These are phyloP conservation scores for Rhodomyrtus tomentosa DNA, from an alignment of 345 rosid genomes.

Conservation along the genomic window DNA sequence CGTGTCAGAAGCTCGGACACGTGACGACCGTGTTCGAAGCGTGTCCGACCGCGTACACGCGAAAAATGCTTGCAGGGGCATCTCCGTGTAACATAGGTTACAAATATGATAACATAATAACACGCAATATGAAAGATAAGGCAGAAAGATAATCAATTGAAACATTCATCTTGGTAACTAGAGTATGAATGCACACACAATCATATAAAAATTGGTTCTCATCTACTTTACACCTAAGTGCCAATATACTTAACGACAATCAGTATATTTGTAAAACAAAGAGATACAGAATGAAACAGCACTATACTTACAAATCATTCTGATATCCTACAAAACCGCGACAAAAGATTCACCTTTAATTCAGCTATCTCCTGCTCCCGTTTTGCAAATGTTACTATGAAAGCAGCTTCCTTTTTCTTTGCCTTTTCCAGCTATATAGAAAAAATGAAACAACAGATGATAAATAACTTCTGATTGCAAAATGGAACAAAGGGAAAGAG, in stretches of 20 bases:
- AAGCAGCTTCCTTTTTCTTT: conserved; percentile 95
- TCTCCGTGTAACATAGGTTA: not conserved
- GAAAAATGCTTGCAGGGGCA: too few relatives aligned
- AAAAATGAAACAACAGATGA: conserved; percentile 4
- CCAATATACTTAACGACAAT: not conserved
- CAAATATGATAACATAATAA: not conserved
- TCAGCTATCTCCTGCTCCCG: conserved; percentile 94
- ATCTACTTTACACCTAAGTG: not conserved
- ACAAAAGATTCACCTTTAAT: conserved; percentile 40
- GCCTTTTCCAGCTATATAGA: conserved; percentile 71
- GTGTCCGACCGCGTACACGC: too few relatives aligned
- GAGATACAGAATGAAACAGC: not conserved
- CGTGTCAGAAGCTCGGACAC: too few relatives aligned
- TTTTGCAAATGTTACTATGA: conserved; percentile 88
- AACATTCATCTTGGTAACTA: not conserved
- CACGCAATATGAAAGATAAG: not conserved
- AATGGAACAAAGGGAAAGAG: not conserved
- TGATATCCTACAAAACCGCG: not conserved
- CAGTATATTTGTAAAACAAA: not conserved
- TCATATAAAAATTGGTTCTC: not conserved
- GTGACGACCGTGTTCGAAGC: too few relatives aligned
- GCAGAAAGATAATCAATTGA: not conserved
- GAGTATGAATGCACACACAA: not conserved
- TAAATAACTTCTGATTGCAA: conserved; percentile 3
- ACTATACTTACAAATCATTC: not conserved